Conservation (phyloP, 345 rosid species). For the Aegle marmelos region DNA sequence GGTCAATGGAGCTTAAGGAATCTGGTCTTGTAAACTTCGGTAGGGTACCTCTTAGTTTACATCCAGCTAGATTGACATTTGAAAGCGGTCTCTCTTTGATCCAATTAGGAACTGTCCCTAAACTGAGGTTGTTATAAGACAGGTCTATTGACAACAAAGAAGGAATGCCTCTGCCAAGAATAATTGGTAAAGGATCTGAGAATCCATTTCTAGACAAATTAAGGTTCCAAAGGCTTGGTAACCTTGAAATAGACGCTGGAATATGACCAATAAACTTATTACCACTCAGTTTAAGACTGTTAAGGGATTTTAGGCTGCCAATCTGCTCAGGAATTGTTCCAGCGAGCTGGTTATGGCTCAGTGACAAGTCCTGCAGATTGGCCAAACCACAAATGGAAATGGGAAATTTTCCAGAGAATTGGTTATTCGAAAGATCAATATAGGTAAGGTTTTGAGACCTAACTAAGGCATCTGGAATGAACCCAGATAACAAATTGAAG, state of each 20-base stretch:
- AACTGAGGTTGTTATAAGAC: conserved; percentile 70
- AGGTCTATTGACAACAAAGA: conserved; percentile 73
- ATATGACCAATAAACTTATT: conserved; percentile 69
- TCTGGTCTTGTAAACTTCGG: conserved; percentile 63
- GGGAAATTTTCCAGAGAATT: conserved; percentile 57
- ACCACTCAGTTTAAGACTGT: conserved; percentile 55
- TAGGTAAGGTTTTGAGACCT: conserved; percentile 47
- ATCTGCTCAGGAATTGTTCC: conserved; percentile 70
- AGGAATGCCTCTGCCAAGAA: conserved; percentile 53
- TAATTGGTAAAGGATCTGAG: conserved; percentile 59
- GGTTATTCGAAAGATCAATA: conserved; percentile 69
- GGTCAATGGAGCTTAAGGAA: conserved; percentile 61
- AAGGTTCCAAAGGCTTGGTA: conserved; percentile 82
- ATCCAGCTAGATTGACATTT: conserved; percentile 77
- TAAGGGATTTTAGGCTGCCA: conserved; percentile 60
- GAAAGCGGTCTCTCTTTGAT: conserved; percentile 52
- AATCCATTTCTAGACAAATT: conserved; percentile 77
- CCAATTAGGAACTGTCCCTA: conserved; percentile 79
- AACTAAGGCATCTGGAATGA: conserved; percentile 54
- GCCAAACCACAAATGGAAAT: conserved; percentile 52
- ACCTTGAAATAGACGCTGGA: conserved; percentile 58
- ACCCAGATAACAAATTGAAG: conserved; percentile 65
- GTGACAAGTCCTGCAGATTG: conserved; percentile 49
- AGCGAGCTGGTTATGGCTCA: conserved; percentile 60
- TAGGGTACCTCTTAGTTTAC: conserved; percentile 63